Percentiles rank a stretch among this genome's conserved stretches.
Evolutionary conservation across 192 early-diverging fungal species (phyloP).

Genomic region (Thamnidium elegans): DNA sequence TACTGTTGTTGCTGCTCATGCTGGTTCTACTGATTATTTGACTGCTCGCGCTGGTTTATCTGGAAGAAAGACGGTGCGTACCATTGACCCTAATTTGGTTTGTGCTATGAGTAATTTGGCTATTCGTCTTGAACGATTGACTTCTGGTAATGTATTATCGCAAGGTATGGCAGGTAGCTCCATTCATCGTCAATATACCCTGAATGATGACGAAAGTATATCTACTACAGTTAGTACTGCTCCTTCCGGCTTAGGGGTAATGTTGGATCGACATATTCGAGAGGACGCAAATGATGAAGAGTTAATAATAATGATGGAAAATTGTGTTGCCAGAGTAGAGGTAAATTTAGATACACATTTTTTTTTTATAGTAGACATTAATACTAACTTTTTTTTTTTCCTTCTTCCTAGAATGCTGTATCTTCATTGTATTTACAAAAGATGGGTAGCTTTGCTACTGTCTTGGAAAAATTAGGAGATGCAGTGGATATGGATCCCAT

Average conservation of each 20-base stretch:
- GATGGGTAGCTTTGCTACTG: slow-evolving; percentile 50
- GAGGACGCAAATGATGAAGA: slow-evolving; percentile 52
- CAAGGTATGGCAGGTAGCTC: not conserved
- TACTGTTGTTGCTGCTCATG: not conserved
- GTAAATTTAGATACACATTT: slow-evolving; percentile 23
- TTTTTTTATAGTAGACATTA: not conserved
- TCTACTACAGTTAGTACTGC: slow-evolving; percentile 3
- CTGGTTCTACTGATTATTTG: not conserved
- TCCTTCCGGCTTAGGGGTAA: slow-evolving; percentile 1
- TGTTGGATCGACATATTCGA: slow-evolving; percentile 38
- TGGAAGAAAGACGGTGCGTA: slow-evolving; percentile 6
- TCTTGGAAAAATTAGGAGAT: slow-evolving; percentile 56
- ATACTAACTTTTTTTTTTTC: not conserved
- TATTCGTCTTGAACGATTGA: slow-evolving; percentile 29
- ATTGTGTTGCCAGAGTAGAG: slow-evolving; percentile 55
- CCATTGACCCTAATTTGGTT: slow-evolving; percentile 26
- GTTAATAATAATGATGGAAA: slow-evolving; percentile 48
- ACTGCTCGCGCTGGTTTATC: not conserved
- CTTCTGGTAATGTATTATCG: slow-evolving; percentile 23
- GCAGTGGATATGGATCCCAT: slow-evolving; percentile 56
- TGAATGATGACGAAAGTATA: slow-evolving; percentile 1
- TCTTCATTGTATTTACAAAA: slow-evolving; percentile 58
- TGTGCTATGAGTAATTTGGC: slow-evolving; percentile 26
- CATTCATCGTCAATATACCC: not conserved
- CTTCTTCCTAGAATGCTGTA: slow-evolving; percentile 49